phyloP scores from a whole-genome alignment of 495 filamentous ascomycete species.

The Lepidopterella palustris region DNA sequence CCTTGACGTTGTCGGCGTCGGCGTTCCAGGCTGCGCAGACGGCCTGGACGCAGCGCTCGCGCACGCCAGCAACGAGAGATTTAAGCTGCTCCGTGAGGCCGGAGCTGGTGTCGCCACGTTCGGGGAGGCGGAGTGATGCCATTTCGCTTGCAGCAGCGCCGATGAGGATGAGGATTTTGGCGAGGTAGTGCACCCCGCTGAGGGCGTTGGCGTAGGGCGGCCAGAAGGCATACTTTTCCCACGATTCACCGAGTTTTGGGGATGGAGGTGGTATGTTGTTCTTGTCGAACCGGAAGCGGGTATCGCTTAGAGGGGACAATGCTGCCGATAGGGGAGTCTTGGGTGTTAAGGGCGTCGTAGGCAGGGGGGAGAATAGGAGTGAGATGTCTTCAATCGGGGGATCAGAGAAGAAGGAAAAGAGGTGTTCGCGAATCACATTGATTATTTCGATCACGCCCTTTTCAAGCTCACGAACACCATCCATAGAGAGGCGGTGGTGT shows the following conservation, averaged over 20 bases:
- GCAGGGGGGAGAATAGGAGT: constrained; percentile 70
- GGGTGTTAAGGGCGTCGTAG: constrained; percentile 65
- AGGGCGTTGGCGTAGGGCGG: constrained; percentile 86
- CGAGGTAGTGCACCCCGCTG: constrained; percentile 78
- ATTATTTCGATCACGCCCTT: constrained; percentile 74
- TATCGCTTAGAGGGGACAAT: constrained; percentile 47
- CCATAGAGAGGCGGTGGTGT: constrained; percentile 73
- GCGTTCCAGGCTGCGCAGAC: constrained; percentile 79
- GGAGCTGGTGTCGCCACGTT: constrained; percentile 45
- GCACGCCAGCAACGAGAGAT: constrained; percentile 62
- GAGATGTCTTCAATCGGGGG: constrained; percentile 87
- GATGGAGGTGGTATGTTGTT: constrained; percentile 71
- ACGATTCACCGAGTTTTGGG: constrained; percentile 66
- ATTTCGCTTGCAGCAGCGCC: constrained; percentile 83
- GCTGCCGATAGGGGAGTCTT: constrained; percentile 51
- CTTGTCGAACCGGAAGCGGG: constrained; percentile 70
- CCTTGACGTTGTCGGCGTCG: constrained; percentile 82
- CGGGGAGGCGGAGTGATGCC: constrained; percentile 60
- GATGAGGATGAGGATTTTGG: constrained; percentile 69
- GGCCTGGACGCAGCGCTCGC: constrained; percentile 75
- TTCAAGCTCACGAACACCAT: constrained; percentile 64
- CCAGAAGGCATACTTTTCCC: constrained; percentile 97
- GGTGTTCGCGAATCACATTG: constrained; percentile 68
- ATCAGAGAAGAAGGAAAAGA: constrained; percentile 78
- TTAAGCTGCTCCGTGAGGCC: constrained; percentile 43